Evolutionary conservation across 768 basidiomycete genomes (phyloP).

Genomic region (Cystofilobasidium capitatum): DNA sequence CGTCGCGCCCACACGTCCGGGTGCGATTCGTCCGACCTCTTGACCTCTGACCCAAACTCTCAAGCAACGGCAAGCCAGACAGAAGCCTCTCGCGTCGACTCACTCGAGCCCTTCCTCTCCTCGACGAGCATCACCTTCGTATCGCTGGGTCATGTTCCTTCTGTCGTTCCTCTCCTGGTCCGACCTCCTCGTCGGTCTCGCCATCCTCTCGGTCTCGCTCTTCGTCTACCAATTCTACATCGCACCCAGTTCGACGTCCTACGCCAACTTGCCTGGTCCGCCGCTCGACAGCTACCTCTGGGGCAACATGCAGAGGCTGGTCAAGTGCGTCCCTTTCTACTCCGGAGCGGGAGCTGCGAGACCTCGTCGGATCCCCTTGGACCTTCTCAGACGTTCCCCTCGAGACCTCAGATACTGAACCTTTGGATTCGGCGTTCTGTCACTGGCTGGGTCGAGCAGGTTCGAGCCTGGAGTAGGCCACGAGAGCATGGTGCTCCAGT

Average conservation of each 20-base stretch:
- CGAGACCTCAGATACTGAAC: no score
- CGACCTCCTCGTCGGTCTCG: not conserved
- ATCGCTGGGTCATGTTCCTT: not conserved
- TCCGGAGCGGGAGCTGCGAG: not conserved
- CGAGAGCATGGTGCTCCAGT: slow-evolving; percentile 9
- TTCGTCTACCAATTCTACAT: slow-evolving; percentile 14
- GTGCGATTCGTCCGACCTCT: no score
- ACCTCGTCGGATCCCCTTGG: no score
- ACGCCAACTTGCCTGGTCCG: slow-evolving; percentile 14
- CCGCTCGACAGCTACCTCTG: slow-evolving; percentile 7
- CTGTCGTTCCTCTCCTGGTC: not conserved
- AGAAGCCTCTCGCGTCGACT: no score
- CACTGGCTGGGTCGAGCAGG: not conserved
- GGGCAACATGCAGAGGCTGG: slow-evolving; percentile 17
- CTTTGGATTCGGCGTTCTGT: not conserved
- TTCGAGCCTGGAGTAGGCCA: slow-evolving; percentile 12
- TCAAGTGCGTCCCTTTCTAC: slow-evolving; percentile 2
- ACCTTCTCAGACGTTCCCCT: no score
- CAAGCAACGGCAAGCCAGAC: no score
- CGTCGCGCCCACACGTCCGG: no score
- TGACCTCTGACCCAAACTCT: no score
- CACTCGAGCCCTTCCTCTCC: no score
- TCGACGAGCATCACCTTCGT: no score
- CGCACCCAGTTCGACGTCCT: not conserved
- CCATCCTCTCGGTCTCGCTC: not conserved